Conservation (phyloP, 2,329 filamentous ascomycete species). For the Aspergillus proliferans region DNA sequence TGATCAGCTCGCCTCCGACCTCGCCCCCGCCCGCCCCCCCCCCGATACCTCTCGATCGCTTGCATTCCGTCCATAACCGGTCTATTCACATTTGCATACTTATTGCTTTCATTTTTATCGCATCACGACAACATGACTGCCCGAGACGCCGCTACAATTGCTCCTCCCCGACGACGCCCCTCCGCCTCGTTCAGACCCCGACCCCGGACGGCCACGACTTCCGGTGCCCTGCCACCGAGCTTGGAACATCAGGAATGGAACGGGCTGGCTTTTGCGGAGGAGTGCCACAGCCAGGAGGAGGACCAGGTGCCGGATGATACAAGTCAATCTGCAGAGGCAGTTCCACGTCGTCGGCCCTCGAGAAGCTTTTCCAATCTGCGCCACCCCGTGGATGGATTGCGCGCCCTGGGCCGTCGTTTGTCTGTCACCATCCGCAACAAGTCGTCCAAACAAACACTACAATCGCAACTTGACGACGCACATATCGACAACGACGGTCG, state of each 20-base stretch:
- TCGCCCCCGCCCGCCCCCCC: not conserved
- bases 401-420: slow-evolving; percentile 35
- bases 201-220: slow-evolving; percentile 30
- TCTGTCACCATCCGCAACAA: slow-evolving; percentile 37
- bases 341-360: slow-evolving; percentile 27
- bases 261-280: slow-evolving; percentile 17
- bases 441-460: slow-evolving; percentile 24
- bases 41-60: not conserved
- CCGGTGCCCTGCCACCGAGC: slow-evolving; percentile 15
- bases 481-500: slow-evolving; percentile 8
- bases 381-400: slow-evolving; percentile 36
- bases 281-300: slow-evolving; percentile 11
- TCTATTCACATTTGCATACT: not conserved
- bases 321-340: slow-evolving; percentile 24
- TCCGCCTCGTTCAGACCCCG: slow-evolving; percentile 34
- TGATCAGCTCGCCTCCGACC: not conserved
- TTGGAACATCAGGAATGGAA: slow-evolving; percentile 19
- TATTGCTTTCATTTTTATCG: slow-evolving; percentile 1
- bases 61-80: not conserved
- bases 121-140: slow-evolving; percentile 21
- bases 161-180: slow-evolving; percentile 29
- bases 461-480: slow-evolving; percentile 11
- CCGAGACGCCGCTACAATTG: slow-evolving; percentile 21
- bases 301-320: slow-evolving; percentile 27
- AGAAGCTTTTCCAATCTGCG: slow-evolving; percentile 40